A percentile compares a stretch with the other conserved stretches of the same genome.
phyloP scores from a whole-genome alignment of 2,329 filamentous ascomycete genomes.

The Piedraia hortae region DNA sequence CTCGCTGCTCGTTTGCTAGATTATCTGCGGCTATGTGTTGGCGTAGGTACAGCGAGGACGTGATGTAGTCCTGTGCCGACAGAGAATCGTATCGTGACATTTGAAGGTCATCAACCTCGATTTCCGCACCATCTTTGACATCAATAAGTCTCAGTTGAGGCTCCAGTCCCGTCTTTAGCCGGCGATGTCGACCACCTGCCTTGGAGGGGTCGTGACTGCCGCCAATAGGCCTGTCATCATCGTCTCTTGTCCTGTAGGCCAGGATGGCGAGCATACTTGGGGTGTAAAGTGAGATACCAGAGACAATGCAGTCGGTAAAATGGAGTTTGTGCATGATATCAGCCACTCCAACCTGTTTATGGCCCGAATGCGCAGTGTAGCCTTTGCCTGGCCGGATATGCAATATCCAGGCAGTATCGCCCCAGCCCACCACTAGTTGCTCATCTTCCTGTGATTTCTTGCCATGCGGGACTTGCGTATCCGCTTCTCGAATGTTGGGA shows the following conservation, averaged over 20 bases:
- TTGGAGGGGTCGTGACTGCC: slow-evolving; percentile 3
- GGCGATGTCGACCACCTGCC: slow-evolving; percentile 7
- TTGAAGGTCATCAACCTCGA: slow-evolving; percentile 64
- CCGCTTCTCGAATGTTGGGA: slow-evolving; percentile 46
- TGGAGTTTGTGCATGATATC: slow-evolving; percentile 83
- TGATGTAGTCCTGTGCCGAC: slow-evolving; percentile 72
- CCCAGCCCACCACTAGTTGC: slow-evolving; percentile 80
- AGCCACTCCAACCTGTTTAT: slow-evolving; percentile 48
- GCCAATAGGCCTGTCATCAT: slow-evolving; percentile 29
- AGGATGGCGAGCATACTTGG: slow-evolving; percentile 72
- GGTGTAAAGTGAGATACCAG: slow-evolving; percentile 88
- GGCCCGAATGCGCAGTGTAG: slow-evolving; percentile 31
- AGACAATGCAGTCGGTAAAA: slow-evolving; percentile 83
- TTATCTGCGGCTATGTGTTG: slow-evolving; percentile 31
- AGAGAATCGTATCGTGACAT: slow-evolving; percentile 70
- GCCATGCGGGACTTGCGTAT: slow-evolving; percentile 26
- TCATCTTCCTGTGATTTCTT: slow-evolving; percentile 24
- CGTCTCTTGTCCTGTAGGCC: slow-evolving; percentile 57
- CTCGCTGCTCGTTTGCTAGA: slow-evolving; percentile 23
- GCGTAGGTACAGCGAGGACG: slow-evolving; percentile 54
- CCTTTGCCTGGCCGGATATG: slow-evolving; percentile 57
- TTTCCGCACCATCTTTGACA: slow-evolving; percentile 48
- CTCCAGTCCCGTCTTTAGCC: slow-evolving; percentile 47
- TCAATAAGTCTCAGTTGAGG: slow-evolving; percentile 84
- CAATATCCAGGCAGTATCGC: slow-evolving; percentile 84